These are phyloP conservation scores for Borealophlyctis nickersoniae DNA, from an alignment of 192 early-diverging fungal species.

Conservation along the genomic window DNA sequence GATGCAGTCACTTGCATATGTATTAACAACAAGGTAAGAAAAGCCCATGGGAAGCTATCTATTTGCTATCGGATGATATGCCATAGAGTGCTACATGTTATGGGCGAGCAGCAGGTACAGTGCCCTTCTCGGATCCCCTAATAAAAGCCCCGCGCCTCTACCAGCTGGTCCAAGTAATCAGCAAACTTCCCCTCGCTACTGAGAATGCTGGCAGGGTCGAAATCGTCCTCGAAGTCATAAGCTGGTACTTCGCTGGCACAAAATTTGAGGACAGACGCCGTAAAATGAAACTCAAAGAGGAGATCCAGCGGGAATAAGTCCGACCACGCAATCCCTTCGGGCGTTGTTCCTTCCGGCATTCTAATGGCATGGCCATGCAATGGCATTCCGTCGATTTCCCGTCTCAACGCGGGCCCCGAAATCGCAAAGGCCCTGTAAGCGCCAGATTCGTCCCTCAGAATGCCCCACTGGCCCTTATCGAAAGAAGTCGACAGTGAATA, in stretches of 20 bases:
- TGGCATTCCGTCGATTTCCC: neutral
- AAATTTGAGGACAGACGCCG: neutral
- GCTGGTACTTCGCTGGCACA: neutral
- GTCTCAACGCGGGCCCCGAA: neutral
- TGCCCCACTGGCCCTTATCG: neutral
- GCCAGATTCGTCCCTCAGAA: neutral
- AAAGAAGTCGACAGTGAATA: neutral
- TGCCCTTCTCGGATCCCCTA: no score
- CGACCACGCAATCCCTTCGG: neutral
- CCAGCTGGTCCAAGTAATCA: neutral
- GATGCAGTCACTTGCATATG: no score
- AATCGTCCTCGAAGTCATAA: neutral
- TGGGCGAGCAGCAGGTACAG: no score
- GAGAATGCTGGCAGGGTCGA: neutral
- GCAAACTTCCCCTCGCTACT: neutral
- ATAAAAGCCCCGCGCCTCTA: no score
- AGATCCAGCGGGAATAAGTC: neutral
- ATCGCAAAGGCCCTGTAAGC: neutral
- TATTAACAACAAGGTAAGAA: no score
- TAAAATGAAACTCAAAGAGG: neutral
- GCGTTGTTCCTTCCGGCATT: neutral
- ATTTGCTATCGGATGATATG: no score
- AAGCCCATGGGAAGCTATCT: no score
- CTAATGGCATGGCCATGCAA: neutral
- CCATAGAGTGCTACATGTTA: no score